Percentiles rank a stretch among this genome's conserved stretches.
phyloP scores from a whole-genome alignment of 805 yeast genomes.

The Yarrowia sp. region DNA sequence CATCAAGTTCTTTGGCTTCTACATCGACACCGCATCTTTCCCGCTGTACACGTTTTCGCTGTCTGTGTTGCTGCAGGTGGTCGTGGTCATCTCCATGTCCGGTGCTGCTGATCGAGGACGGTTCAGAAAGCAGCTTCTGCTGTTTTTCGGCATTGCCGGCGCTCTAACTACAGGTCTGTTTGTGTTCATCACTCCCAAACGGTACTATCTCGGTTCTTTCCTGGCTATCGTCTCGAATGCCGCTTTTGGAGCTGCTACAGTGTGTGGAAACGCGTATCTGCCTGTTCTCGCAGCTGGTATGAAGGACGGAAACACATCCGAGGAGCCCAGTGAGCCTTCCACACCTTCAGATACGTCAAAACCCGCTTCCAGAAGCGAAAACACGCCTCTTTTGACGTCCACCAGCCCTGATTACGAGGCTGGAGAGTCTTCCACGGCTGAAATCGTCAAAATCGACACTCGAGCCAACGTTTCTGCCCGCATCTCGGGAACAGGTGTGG shows the following conservation, averaged over 20 bases:
- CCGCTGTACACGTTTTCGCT: conserved; percentile 76
- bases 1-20: conserved; percentile 54
- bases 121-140: conserved; percentile 62
- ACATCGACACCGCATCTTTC: conserved; percentile 74
- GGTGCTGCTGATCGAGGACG: conserved; percentile 74
- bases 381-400: conserved; percentile 3
- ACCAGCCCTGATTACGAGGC: neutral
- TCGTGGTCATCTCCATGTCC: conserved; percentile 72
- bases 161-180: conserved; percentile 60
- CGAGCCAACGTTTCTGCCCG: conserved; percentile 44
- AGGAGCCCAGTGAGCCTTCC: neutral
- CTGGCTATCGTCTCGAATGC: conserved; percentile 69
- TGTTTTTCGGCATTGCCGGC: conserved; percentile 67
- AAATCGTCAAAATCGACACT: neutral
- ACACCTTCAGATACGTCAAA: neutral
- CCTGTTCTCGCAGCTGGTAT: conserved; percentile 60
- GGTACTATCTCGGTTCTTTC: conserved; percentile 60
- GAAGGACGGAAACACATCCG: neutral
- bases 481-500: conserved; percentile 73
- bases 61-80: conserved; percentile 74
- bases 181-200: conserved; percentile 51
- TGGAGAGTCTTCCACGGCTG: neutral
- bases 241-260: conserved; percentile 78
- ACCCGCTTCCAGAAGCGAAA: conserved; percentile 1
- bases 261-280: conserved; percentile 76